phyloP scores from a whole-genome alignment of 768 basidiomycete genomes.

The Lanmaoa pseudosensibilis region DNA sequence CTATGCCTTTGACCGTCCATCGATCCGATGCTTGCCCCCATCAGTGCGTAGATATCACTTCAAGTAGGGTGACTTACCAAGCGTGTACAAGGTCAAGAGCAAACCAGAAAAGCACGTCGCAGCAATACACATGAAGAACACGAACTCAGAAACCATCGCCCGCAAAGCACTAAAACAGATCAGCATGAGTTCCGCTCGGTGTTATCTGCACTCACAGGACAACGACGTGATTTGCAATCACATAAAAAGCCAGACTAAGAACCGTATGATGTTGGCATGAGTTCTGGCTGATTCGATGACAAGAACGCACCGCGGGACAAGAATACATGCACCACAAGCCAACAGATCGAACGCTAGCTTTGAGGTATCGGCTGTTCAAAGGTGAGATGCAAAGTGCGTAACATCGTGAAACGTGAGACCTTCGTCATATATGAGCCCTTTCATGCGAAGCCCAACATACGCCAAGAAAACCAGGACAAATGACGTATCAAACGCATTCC shows the following conservation, averaged over 20 bases:
- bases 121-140: conserved; percentile 78
- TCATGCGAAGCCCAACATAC: conserved; percentile 64
- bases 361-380: conserved; percentile 45
- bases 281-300: neutral
- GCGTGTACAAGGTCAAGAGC: conserved; percentile 51
- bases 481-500: conserved; percentile 86
- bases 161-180: conserved; percentile 58
- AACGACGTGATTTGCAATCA: conserved; percentile 74
- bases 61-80: conserved; percentile 36
- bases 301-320: conserved; percentile 68
- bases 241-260: conserved; percentile 72
- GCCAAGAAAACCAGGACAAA: conserved; percentile 69
- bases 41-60: conserved; percentile 25
- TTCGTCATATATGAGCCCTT: conserved; percentile 56
- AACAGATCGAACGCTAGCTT: conserved; percentile 76
- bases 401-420: conserved; percentile 36
- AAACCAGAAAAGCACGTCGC: conserved; percentile 81
- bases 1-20: conserved; percentile 49
- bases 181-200: neutral
- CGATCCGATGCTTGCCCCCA: conserved; percentile 28
- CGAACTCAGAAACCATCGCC: conserved; percentile 78
- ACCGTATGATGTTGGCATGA: neutral
- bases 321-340: conserved; percentile 79
- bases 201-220: conserved; percentile 54
- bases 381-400: neutral